phyloP scores from a whole-genome alignment of 2,329 filamentous ascomycete species.

The Colletotrichum melonis region DNA sequence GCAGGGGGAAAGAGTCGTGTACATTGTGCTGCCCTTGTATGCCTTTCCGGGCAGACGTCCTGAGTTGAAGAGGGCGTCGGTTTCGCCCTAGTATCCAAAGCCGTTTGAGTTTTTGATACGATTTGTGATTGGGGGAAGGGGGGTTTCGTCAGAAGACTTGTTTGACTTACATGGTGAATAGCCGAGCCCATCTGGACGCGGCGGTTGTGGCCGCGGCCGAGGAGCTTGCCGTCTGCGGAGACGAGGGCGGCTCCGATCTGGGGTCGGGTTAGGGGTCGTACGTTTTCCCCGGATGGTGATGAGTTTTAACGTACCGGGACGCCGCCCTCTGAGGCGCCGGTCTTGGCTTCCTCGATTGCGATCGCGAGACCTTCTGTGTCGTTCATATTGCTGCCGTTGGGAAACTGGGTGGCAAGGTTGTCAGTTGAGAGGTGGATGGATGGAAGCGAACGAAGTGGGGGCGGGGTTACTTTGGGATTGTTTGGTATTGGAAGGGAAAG shows the following conservation, averaged over 20 bases:
- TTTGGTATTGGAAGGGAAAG: background rate
- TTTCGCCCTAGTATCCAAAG: slow-evolving; percentile 71
- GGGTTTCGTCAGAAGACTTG: too few relatives aligned
- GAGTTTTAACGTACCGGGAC: slow-evolving; percentile 18
- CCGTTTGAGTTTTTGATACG: background rate
- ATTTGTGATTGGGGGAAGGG: too few relatives aligned
- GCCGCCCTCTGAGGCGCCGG: slow-evolving; percentile 28
- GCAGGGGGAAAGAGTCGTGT: slow-evolving; percentile 82
- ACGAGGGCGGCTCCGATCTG: slow-evolving; percentile 68
- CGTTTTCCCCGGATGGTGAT: background rate
- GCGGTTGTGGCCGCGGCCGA: slow-evolving; percentile 81
- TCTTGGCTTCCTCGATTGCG: slow-evolving; percentile 33
- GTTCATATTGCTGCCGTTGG: slow-evolving; percentile 17
- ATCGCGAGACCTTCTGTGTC: slow-evolving; percentile 33
- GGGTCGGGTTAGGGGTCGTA: background rate
- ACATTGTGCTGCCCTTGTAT: slow-evolving; percentile 80
- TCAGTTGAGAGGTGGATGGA: background rate
- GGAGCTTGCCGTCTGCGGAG: slow-evolving; percentile 74
- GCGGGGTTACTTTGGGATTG: background rate
- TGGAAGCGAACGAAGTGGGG: background rate
- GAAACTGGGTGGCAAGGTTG: background rate
- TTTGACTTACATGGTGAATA: slow-evolving; percentile 72
- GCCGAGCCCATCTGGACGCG: slow-evolving; percentile 78
- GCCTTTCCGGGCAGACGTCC: slow-evolving; percentile 76
- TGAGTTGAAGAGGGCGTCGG: slow-evolving; percentile 79